Percentiles rank a stretch among this genome's conserved stretches.
Evolutionary conservation across 129 eudicot genomes (phyloP).

Genomic region (Lonicera japonica): DNA sequence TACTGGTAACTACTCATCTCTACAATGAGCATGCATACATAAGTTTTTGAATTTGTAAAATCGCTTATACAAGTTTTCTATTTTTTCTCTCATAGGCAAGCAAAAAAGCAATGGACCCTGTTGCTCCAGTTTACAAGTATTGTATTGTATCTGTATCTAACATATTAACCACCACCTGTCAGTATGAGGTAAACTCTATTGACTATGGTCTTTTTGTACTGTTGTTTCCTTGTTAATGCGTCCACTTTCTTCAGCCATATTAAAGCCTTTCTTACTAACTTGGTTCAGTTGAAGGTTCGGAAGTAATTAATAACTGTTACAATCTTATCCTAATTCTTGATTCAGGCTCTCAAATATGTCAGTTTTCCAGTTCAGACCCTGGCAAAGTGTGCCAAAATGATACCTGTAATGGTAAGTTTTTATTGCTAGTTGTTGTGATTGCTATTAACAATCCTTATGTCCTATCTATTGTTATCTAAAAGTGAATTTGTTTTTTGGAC

Average conservation of each 20-base stretch:
- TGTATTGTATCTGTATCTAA: conserved; percentile 84
- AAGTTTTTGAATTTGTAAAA: neutral
- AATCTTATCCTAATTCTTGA: conserved; percentile 9
- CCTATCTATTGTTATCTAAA: neutral
- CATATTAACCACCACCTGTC: conserved; percentile 97
- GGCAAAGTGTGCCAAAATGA: conserved; percentile 99
- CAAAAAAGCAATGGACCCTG: conserved; percentile 82
- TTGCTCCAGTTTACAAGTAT: conserved; percentile 89
- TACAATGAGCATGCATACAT: neutral
- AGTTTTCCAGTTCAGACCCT: conserved; percentile 98
- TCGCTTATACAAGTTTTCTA: no score
- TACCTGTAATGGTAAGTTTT: conserved; percentile 93
- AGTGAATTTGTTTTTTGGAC: no score
- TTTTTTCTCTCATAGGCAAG: conserved; percentile 49
- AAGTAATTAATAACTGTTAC: conserved; percentile 11
- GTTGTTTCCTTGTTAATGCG: no score
- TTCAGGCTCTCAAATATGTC: conserved; percentile 98
- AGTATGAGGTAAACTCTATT: conserved; percentile 67
- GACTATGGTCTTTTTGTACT: neutral
- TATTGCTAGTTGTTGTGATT: no score
- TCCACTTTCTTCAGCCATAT: neutral
- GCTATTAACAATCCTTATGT: neutral
- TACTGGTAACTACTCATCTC: conserved; percentile 44
- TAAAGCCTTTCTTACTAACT: neutral
- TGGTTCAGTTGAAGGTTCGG: neutral